Conservation (phyloP, 805 yeast genomes). For the Metschnikowia borealis region DNA sequence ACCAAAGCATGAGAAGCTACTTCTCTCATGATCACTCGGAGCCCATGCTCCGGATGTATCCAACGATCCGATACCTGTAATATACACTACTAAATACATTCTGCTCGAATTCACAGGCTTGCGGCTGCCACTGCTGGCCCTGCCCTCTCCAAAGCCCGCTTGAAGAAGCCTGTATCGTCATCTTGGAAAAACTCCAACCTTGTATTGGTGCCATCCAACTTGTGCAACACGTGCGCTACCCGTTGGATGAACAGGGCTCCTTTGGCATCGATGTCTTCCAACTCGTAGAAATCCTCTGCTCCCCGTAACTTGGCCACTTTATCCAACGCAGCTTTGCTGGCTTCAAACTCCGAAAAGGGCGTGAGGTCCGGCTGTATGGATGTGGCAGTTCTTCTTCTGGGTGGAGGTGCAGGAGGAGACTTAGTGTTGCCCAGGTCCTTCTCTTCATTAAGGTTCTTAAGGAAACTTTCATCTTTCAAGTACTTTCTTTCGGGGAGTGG, state of each 20-base stretch:
- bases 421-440: neutral
- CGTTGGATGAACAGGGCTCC: constrained; percentile 39
- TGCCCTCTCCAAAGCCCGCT: constrained; percentile 15
- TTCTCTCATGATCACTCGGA: constrained; percentile 5
- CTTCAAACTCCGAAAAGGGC: constrained; percentile 31
- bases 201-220: constrained; percentile 26
- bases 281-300: constrained; percentile 25
- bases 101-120: neutral
- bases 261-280: constrained; percentile 33
- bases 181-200: constrained; percentile 31
- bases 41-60: constrained; percentile 3
- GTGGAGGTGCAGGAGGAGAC: constrained; percentile 12
- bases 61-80: constrained; percentile 4
- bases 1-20: constrained; percentile 3
- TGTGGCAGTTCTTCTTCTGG: constrained; percentile 7
- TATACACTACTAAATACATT: neutral
- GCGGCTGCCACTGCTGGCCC: neutral
- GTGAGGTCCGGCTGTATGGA: constrained; percentile 1
- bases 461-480: neutral
- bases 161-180: constrained; percentile 33
- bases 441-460: neutral
- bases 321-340: constrained; percentile 19
- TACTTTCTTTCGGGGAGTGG: constrained; percentile 30
- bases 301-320: constrained; percentile 23
- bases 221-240: constrained; percentile 26